Evolutionary conservation across 2,329 filamentous ascomycete genomes (phyloP), one percentile per base, ranked within the genome.

Genomic region (Diaporthe citri): DNA sequence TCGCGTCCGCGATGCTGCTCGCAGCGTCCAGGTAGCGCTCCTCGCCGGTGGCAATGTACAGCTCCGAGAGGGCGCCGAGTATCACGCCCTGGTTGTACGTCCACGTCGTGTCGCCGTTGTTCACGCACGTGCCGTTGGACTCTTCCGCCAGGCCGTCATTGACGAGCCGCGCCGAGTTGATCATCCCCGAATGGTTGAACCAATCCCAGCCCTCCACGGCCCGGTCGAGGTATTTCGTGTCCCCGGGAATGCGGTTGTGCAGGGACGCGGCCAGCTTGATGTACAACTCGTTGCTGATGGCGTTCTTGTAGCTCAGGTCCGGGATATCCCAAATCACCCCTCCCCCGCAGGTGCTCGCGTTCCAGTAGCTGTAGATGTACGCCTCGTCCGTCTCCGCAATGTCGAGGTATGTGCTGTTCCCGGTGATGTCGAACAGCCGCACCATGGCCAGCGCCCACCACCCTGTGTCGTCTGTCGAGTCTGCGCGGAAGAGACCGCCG

Each of bases 371-470:
- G 71, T 87, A 85, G 83, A 91, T 89, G 79, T 92, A 89, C 39
- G 88, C 84, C 77, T 91, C 91, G 73, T 92, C 87, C 46, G 84
- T 80, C 72, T 86, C 85, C 12, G 90, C 89, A 8, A 86, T 84
- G 62, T 89, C 80, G 52, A 92, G 87, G 77, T 90, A 92, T n/a
- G 85, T 84, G 2, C 77, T 48, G 59, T 91, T 83, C 4, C 84
- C 82, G 0, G 90, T 90, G 22, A 90, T 82, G 78, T 92, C 90
- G 78, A 86, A 90, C 6, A 88, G 84, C 34, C 88, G 86, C 71
- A 92, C 88, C 85, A 90, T 87, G 25, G 85, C 90, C 74, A 92
- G 84, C 13, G 87, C 90, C 90, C 90, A 92, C 90, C 90, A 92
- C n/a, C 89, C 87, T 79, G 90, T 88, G 78, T 92, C 90, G 76